Percentiles rank a stretch among this genome's conserved stretches.
Evolutionary conservation across 2,329 filamentous ascomycete genomes (phyloP).

Genomic region (Penicillium sp.): DNA sequence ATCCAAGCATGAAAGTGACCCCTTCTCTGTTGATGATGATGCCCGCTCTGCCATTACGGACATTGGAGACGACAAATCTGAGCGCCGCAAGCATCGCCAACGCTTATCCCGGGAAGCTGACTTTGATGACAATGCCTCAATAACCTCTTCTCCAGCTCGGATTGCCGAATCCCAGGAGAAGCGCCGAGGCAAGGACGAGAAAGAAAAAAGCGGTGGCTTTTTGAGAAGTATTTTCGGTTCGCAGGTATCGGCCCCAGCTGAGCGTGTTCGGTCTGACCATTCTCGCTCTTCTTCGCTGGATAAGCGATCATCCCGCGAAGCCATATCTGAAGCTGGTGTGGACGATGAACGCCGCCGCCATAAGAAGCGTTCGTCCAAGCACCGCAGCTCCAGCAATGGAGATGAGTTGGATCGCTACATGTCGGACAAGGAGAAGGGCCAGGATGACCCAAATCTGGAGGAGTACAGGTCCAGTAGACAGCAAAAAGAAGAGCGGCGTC

Average conservation of each 20-base stretch:
- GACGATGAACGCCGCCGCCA: conserved; percentile 45
- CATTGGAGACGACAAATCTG: conserved; percentile 25
- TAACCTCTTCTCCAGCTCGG: conserved; percentile 34
- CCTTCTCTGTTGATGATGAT: conserved; percentile 17
- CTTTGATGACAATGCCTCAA: conserved; percentile 40
- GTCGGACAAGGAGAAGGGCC: conserved; percentile 45
- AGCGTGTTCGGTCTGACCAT: conserved; percentile 8
- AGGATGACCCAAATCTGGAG: conserved; percentile 38
- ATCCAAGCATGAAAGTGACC: conserved; percentile 27
- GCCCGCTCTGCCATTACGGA: conserved; percentile 18
- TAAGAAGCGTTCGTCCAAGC: conserved; percentile 45
- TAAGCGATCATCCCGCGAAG: conserved; percentile 31
- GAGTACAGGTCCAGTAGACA: conserved; percentile 34
- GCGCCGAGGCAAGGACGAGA: conserved; percentile 32
- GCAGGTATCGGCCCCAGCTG: conserved; percentile 32
- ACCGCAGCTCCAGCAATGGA: conserved; percentile 41
- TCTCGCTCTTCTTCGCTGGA: conserved; percentile 27
- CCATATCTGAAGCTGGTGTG: conserved; percentile 36
- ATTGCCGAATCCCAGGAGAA: conserved; percentile 34
- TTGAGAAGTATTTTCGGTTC: conserved; percentile 41
- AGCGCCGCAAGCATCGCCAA: conserved; percentile 15
- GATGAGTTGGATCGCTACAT: conserved; percentile 46
- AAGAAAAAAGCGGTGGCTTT: conserved; percentile 33
- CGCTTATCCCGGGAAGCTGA: conserved; percentile 10
- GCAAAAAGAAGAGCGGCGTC: conserved; percentile 37